Evolutionary conservation across 2,329 filamentous ascomycete species (phyloP).

Genomic region (Fusarium kyushuense): DNA sequence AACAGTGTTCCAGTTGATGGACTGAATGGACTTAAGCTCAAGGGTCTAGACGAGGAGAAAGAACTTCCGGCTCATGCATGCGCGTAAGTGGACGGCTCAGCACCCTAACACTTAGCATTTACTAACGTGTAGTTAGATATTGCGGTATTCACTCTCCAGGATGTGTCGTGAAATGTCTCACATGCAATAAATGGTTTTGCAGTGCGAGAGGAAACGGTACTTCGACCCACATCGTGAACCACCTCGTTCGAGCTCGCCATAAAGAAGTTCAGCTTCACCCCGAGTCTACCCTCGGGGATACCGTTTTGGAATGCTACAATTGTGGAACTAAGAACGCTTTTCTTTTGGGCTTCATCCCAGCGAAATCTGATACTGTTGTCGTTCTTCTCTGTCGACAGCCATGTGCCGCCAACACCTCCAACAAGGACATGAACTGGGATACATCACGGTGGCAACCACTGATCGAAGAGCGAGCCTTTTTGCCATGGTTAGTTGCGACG

Average conservation of each 20-base stretch:
- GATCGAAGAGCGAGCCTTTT: constrained; percentile 95
- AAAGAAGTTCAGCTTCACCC: constrained; percentile 99
- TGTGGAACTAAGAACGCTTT: constrained; percentile 99
- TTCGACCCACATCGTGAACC: constrained; percentile 98
- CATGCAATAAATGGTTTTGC: constrained; percentile 99
- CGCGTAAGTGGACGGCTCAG: constrained; percentile 74
- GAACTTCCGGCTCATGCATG: constrained; percentile 95
- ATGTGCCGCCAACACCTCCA: constrained; percentile 92
- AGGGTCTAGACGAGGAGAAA: constrained; percentile 79
- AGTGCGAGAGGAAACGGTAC: constrained; percentile 96
- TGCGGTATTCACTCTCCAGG: constrained; percentile 97
- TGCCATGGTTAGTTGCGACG: constrained; percentile 90
- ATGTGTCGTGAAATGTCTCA: constrained; percentile 95
- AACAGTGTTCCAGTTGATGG: constrained; percentile 85
- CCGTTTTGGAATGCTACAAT: constrained; percentile 97
- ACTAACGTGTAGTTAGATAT: constrained; percentile 70
- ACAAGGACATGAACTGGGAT: constrained; percentile 99
- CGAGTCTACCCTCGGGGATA: constrained; percentile 91
- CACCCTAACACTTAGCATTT: constrained; percentile 11
- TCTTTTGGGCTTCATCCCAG: constrained; percentile 95
- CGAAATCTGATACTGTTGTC: constrained; percentile 98
- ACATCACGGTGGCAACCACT: constrained; percentile 97
- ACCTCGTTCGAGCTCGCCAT: constrained; percentile 95
- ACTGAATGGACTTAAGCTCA: constrained; percentile 72
- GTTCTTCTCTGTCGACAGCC: constrained; percentile 96